phyloP scores from a whole-genome alignment of 106 monocot genomes.

The Platanthera guangdongensis region DNA sequence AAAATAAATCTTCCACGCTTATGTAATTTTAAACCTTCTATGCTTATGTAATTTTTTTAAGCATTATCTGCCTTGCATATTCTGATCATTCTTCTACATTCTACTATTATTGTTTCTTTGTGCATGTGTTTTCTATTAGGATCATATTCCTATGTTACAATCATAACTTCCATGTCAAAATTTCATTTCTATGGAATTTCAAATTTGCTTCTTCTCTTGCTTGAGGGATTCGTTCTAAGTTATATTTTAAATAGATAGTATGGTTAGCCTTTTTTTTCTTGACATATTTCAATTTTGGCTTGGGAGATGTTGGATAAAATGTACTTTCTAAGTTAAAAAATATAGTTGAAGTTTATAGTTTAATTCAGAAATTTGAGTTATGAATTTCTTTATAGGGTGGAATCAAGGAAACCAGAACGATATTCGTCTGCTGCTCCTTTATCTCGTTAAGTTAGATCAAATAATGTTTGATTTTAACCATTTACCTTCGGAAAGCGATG shows the following conservation, averaged over 20 bases:
- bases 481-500: background rate
- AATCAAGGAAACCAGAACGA: slow-evolving; percentile 92
- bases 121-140: background rate
- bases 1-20: background rate
- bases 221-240: background rate
- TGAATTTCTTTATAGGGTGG: slow-evolving; percentile 52
- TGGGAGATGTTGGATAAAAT: background rate
- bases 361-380: background rate
- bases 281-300: background rate
- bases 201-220: background rate
- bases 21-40: background rate
- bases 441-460: slow-evolving; percentile 50
- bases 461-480: background rate
- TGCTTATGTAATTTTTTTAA: background rate
- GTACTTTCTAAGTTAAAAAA: background rate
- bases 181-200: background rate
- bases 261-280: background rate
- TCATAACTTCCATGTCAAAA: background rate
- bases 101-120: background rate
- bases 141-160: background rate
- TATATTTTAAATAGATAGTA: background rate
- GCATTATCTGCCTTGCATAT: background rate
- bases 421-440: slow-evolving; percentile 97
- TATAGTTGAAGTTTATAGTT: background rate
- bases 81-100: background rate